Percentiles rank a stretch among this genome's conserved stretches.
Conservation (phyloP, 176 grass and related monocot genomes). For the Triticum timopheevii region DNA sequence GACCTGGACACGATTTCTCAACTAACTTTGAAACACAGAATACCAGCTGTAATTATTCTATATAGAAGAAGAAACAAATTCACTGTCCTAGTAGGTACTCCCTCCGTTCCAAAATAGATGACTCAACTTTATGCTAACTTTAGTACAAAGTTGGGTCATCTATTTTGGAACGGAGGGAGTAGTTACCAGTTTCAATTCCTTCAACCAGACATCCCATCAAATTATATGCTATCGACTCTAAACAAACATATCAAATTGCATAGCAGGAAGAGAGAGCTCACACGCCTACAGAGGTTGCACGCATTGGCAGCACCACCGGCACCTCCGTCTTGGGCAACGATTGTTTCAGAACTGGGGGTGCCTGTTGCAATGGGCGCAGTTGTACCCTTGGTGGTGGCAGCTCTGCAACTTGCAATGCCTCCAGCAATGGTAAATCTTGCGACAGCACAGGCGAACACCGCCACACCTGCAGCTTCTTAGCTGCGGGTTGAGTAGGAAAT, state of each 20-base stretch:
- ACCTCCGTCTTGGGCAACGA: neutral
- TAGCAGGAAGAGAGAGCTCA: neutral
- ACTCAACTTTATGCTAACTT: too few species aligned
- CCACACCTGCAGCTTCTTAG: slow-evolving; percentile 22
- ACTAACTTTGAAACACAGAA: neutral
- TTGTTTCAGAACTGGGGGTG: neutral
- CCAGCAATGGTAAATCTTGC: neutral
- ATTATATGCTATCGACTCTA: neutral
- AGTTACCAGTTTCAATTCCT: neutral
- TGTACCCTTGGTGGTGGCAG: neutral
- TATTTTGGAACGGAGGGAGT: too few species aligned
- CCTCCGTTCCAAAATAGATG: too few species aligned
- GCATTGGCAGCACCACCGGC: neutral
- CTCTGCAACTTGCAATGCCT: neutral
- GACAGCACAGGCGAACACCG: neutral
- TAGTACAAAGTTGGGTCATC: too few species aligned
- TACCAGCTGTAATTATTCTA: neutral
- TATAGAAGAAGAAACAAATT: neutral
- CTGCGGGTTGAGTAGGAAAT: neutral
- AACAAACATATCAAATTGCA: neutral
- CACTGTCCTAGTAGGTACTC: neutral
- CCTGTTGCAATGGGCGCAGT: neutral
- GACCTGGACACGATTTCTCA: neutral
- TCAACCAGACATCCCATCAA: neutral
- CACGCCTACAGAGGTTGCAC: neutral